Evolutionary conservation across 2,329 filamentous ascomycete genomes (phyloP), one percentile per base, ranked within the genome.

Genomic region (Alternaria triticimaculans): DNA sequence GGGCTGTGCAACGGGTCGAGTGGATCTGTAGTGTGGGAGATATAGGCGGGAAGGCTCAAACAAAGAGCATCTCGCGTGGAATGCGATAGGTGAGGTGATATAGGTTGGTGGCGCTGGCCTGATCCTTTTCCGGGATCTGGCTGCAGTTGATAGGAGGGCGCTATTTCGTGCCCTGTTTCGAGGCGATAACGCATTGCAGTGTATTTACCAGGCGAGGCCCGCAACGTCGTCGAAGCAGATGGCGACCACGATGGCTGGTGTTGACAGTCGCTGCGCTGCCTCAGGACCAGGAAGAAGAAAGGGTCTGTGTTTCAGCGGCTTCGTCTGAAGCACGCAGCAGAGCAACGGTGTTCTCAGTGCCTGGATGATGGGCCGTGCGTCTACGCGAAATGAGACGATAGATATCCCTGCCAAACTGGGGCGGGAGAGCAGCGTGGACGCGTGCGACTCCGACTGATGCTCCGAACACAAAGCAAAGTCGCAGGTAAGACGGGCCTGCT

Each of bases 311-410:
- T 62, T 65, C 55, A 65, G 59, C 49, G 50, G 58, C 3, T 4
- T 49, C 37, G 58, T 53, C 60, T 56, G 44, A 48, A 28, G 56
- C 57, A 30, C 23, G 28, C 44, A 18, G 30, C 11, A 26, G 18
- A 26, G 43, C 21, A 23, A 41, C 15, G 23, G 44, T 21, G 15
- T 25, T 44, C 23, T 28, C 15, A 20, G 59, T 57, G 55, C 56
- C 49, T 60, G 50, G 49, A 33, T 46, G 44, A 51, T 63, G 41
- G 48, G 57, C 23, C 58, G 53, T 58, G 62, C 58, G 23, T 8
- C 20, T 58, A 58, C 20, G 49, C 54, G 62, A 64, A 49, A 64
- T 64, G 62, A 64, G 62, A 62, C 50, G 51, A 54, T 57, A 33
- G 28, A 28, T 20, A 56, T 50, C 46, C 60, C 46, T 53, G 60